A percentile compares a stretch with the other conserved stretches of the same genome.
Evolutionary conservation across 2,329 filamentous ascomycete species (phyloP).

Genomic region (Phoma sp.): DNA sequence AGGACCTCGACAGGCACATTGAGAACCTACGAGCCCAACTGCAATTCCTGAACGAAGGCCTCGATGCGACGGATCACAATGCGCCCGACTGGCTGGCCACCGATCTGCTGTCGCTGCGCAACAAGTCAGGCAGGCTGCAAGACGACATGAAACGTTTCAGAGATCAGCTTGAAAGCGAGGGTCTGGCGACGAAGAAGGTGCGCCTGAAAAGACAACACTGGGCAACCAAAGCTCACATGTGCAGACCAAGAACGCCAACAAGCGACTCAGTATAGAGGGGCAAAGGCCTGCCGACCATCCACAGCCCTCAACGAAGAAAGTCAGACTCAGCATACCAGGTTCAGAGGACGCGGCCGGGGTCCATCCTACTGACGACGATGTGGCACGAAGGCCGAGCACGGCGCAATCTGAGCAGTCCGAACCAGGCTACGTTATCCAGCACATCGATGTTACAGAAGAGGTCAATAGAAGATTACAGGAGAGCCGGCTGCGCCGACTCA

Average conservation of each 20-base stretch:
- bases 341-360: constrained; percentile 19
- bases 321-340: constrained; percentile 15
- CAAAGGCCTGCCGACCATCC: constrained; percentile 13
- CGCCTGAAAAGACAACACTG: not conserved
- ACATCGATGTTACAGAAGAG: constrained; percentile 43
- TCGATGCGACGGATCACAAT: constrained; percentile 44
- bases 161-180: constrained; percentile 36
- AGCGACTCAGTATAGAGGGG: constrained; percentile 40
- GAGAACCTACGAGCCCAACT: constrained; percentile 37
- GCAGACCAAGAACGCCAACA: constrained; percentile 29
- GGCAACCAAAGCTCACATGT: constrained; percentile 11
- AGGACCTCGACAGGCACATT: constrained; percentile 44
- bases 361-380: constrained; percentile 22
- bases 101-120: constrained; percentile 41
- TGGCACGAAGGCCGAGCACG: constrained; percentile 22
- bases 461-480: constrained; percentile 40
- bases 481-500: constrained; percentile 37
- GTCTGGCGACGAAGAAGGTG: constrained; percentile 34
- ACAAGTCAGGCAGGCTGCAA: constrained; percentile 40
- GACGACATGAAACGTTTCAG: constrained; percentile 44
- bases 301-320: constrained; percentile 6
- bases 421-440: constrained; percentile 30
- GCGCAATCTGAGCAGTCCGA: constrained; percentile 8
- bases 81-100: constrained; percentile 45
- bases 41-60: constrained; percentile 37